Evolutionary conservation across 1,284 basidiomycete genomes (phyloP), one percentile per base, ranked within the genome.

Genomic region (Fomitiporia mediterranea): DNA sequence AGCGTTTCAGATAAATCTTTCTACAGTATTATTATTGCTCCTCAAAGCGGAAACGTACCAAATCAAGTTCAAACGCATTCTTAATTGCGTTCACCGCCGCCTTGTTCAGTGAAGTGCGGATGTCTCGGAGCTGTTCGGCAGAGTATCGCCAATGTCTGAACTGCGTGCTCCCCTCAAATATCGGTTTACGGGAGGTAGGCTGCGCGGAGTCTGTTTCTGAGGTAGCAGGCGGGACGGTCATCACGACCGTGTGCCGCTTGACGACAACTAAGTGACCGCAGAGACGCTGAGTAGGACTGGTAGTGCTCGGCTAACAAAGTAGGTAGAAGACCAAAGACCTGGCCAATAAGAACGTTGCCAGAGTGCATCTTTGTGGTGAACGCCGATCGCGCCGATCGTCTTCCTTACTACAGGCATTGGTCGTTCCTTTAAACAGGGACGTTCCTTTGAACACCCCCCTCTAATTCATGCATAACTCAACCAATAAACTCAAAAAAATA

Each of bases 101-200:
- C 44, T 74, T 71, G 65, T 94, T 97, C 59, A 95, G 70, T 30
- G 81, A 76, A 17, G 70, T 63, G 15, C 94, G 82, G 47, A 83
- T 78, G 7, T 74, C 64, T 2, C 66, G 72, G 2, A 98, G 78
- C 56, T 81, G 74, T 50, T 83, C 78, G 21, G 74, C 71, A 0
- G 93, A 94, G 71, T 85, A 95, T 47, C 93, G 76, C 94, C 94
- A 98, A 68, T 94, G 85, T 60, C 75, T 80, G 71, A 78, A 95
- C 68, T 97, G 94, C 0, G 91, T 92, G 60, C 90, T 91, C 55
- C 81, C 83, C 66, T 94, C 84, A 66, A 91, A 96, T 4, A 93
- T 67, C 2, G 73, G 66, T 49, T 19, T 51, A 6, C 42, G 37
- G n/a, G 43, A 30, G 9, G 17, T n/a, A 3, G 30, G 8, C 40